These are phyloP conservation scores for Penicillium griseofulvum DNA, from an alignment of 2,329 filamentous ascomycete species.

Conservation along the genomic window DNA sequence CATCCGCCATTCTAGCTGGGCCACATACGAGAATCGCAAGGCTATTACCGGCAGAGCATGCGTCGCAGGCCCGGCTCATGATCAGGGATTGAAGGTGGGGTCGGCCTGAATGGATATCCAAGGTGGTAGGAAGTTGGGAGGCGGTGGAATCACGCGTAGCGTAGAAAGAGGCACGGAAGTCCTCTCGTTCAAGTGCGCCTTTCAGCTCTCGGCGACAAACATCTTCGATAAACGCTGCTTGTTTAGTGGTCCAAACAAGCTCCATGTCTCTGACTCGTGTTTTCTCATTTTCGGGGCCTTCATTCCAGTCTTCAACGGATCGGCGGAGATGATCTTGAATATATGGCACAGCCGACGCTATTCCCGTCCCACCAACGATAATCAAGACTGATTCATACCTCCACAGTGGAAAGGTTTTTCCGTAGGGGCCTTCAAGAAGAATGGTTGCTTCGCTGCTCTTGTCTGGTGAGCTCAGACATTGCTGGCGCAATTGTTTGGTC, in stretches of 20 bases:
- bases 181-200: slow-evolving; percentile 24
- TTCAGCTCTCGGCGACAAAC: slow-evolving; percentile 29
- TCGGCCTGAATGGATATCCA: slow-evolving; percentile 32
- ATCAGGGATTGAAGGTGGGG: slow-evolving; percentile 41
- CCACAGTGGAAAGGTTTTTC: slow-evolving; percentile 42
- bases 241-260: slow-evolving; percentile 36
- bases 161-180: slow-evolving; percentile 34
- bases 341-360: slow-evolving; percentile 49
- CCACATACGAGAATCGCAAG: slow-evolving; percentile 47
- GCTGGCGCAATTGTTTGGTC: slow-evolving; percentile 46
- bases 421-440: slow-evolving; percentile 54
- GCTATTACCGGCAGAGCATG: slow-evolving; percentile 24
- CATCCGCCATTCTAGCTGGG: slow-evolving; percentile 46
- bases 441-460: slow-evolving; percentile 34
- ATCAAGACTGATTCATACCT: slow-evolving; percentile 54
- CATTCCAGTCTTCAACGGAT: slow-evolving; percentile 5
- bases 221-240: slow-evolving; percentile 31
- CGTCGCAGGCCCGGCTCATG: slow-evolving; percentile 31
- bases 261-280: slow-evolving; percentile 30
- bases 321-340: slow-evolving; percentile 34
- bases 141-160: slow-evolving; percentile 18
- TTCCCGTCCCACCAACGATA: slow-evolving; percentile 38
- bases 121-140: neutral
- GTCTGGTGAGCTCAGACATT: slow-evolving; percentile 30
- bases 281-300: slow-evolving; percentile 7